Evolutionary conservation across 176 grass and related monocot species (phyloP).

Genomic region (Phragmites australis): DNA sequence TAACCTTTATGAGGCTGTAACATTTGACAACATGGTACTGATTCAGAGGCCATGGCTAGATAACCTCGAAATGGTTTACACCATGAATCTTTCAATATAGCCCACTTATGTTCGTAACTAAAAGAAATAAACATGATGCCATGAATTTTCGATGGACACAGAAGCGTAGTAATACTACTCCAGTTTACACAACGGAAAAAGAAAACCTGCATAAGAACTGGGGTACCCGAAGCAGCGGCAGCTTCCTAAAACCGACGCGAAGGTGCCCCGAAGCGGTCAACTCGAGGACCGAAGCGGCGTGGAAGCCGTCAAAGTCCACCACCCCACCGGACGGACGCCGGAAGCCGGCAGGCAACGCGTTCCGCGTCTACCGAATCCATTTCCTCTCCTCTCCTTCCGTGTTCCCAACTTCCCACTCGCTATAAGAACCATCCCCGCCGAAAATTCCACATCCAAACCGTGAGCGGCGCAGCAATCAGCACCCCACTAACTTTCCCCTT

Average conservation of each 20-base stretch:
- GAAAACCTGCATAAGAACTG: not conserved
- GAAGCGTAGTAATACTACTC: too few relatives aligned
- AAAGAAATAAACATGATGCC: too few relatives aligned
- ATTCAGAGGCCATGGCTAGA: too few relatives aligned
- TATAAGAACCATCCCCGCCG: not conserved
- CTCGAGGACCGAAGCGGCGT: not conserved
- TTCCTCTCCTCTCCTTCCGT: not conserved
- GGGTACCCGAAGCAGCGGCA: not conserved
- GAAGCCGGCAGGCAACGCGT: not conserved
- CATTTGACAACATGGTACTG: too few relatives aligned
- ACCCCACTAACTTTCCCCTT: not conserved
- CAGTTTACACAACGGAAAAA: too few relatives aligned
- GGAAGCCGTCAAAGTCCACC: conserved; percentile 44
- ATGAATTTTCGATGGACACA: too few relatives aligned
- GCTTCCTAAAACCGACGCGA: conserved; percentile 7
- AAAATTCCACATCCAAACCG: not conserved
- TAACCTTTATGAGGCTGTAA: too few relatives aligned
- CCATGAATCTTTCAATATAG: too few relatives aligned
- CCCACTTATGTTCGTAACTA: too few relatives aligned
- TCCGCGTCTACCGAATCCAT: conserved; percentile 37
- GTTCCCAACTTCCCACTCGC: too few relatives aligned
- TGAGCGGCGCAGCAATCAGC: not conserved
- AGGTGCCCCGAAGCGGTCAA: not conserved
- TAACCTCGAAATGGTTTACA: too few relatives aligned
- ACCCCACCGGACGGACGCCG: not conserved